phyloP scores from a whole-genome alignment of 2,329 filamentous ascomycete genomes.

The Neobulgaria alba region DNA sequence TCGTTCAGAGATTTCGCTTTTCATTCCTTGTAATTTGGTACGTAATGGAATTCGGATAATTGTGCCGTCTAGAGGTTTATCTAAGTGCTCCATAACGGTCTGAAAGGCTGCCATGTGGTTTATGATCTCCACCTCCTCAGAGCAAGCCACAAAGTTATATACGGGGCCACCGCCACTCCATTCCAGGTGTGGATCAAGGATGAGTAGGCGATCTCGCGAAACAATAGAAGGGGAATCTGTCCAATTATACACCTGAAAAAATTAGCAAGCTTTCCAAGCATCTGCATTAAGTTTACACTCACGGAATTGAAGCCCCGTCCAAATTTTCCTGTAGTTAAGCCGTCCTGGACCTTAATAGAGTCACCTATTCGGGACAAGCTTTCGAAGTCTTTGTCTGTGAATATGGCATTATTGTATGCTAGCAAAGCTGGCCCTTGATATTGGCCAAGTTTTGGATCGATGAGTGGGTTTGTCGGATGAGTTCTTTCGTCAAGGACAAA shows the following conservation, averaged over 20 bases:
- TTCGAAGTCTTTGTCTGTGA: conserved; percentile 25
- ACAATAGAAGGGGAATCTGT: conserved; percentile 31
- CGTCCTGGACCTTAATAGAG: conserved; percentile 26
- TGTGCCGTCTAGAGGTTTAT: conserved; percentile 23
- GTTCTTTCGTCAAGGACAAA: conserved; percentile 24
- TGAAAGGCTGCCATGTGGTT: conserved; percentile 28
- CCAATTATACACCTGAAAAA: conserved; percentile 29
- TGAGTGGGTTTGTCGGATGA: conserved; percentile 21
- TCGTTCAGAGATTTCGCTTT: conserved; percentile 25
- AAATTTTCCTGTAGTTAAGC: conserved; percentile 29
- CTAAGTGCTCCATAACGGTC: conserved; percentile 15
- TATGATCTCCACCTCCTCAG: conserved; percentile 17
- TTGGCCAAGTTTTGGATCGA: conserved; percentile 22
- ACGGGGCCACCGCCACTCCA: conserved; percentile 28
- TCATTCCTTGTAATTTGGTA: conserved; percentile 18
- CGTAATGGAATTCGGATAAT: conserved; percentile 30
- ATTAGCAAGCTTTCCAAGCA: conserved; percentile 4
- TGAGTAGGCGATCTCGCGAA: conserved; percentile 24
- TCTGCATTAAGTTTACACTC: conserved; percentile 3
- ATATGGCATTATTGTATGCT: conserved; percentile 28
- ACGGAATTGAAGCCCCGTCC: conserved; percentile 32
- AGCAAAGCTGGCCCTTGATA: conserved; percentile 30
- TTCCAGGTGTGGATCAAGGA: conserved; percentile 29
- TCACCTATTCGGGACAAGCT: conserved; percentile 28
- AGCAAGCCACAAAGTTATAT: conserved; percentile 26